Percentiles rank a stretch among this genome's conserved stretches.
Evolutionary conservation across 768 basidiomycete species (phyloP).

Genomic region (Suillus lakei): DNA sequence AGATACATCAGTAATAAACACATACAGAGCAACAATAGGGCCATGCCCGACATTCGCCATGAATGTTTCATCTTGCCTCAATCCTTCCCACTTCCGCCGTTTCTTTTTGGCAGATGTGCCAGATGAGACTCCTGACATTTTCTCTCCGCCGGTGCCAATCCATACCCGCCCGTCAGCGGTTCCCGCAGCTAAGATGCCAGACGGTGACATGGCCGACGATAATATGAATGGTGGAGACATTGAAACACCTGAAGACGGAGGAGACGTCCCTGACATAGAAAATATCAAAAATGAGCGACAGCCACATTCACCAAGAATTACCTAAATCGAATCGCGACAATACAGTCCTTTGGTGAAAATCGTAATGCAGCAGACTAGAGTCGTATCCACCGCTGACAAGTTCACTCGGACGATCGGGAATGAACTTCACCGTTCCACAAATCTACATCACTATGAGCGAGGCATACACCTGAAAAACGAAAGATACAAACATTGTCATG

Average conservation of each 20-base stretch:
- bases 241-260: slow-evolving; percentile 52
- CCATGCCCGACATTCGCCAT: slow-evolving; percentile 66
- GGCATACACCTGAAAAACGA: background rate
- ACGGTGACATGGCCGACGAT: slow-evolving; percentile 60
- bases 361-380: slow-evolving; percentile 67
- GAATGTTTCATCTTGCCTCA: slow-evolving; percentile 51
- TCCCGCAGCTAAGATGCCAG: slow-evolving; percentile 68
- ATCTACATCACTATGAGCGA: slow-evolving; percentile 51
- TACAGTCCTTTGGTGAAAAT: slow-evolving; percentile 56
- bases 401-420: slow-evolving; percentile 73
- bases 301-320: slow-evolving; percentile 31
- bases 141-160: slow-evolving; percentile 73
- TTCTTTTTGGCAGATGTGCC: slow-evolving; percentile 47
- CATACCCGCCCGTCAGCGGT: slow-evolving; percentile 79
- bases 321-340: slow-evolving; percentile 66
- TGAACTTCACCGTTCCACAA: slow-evolving; percentile 70
- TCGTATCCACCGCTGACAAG: slow-evolving; percentile 83
- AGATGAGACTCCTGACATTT: slow-evolving; percentile 27
- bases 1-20: background rate
- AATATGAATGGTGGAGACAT: slow-evolving; percentile 79
- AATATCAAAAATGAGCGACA: slow-evolving; percentile 9
- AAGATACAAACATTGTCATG: slow-evolving; percentile 60
- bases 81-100: slow-evolving; percentile 75
- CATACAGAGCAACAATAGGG: slow-evolving; percentile 74
- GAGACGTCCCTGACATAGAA: slow-evolving; percentile 39